A percentile compares a stretch with the other conserved stretches of the same genome.
Evolutionary conservation across 768 basidiomycete species (phyloP).

Genomic region (Podaxis pistillaris): DNA sequence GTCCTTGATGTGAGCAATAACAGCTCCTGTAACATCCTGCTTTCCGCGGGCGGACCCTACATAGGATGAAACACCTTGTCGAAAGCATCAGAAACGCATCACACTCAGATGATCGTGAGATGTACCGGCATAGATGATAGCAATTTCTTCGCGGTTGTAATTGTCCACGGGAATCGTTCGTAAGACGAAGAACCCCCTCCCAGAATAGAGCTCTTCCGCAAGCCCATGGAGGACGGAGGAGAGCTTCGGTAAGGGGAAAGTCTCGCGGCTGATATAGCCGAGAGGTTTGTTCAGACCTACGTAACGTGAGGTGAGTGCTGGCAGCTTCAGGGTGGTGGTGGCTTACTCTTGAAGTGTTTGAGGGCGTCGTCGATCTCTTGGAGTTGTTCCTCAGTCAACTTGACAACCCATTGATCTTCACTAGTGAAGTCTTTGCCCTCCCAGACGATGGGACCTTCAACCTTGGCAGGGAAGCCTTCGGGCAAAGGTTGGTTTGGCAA

Average conservation of each 20-base stretch:
- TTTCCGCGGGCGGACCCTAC: slow-evolving; percentile 15
- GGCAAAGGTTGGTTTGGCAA: slow-evolving; percentile 35
- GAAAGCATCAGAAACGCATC: neutral
- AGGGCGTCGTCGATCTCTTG: slow-evolving; percentile 39
- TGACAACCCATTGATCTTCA: slow-evolving; percentile 43
- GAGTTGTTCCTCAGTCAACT: slow-evolving; percentile 31
- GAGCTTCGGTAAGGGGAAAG: slow-evolving; percentile 45
- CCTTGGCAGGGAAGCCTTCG: slow-evolving; percentile 32
- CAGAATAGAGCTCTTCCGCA: slow-evolving; percentile 38
- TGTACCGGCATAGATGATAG: slow-evolving; percentile 41
- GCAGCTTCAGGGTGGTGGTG: neutral
- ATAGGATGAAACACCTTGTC: slow-evolving; percentile 21
- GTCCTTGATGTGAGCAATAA: slow-evolving; percentile 48
- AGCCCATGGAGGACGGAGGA: slow-evolving; percentile 33
- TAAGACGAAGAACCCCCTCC: slow-evolving; percentile 48
- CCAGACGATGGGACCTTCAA: slow-evolving; percentile 43
- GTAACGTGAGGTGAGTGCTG: neutral
- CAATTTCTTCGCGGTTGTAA: slow-evolving; percentile 37
- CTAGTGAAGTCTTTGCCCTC: slow-evolving; percentile 40
- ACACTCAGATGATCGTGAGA: neutral
- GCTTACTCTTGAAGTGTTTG: slow-evolving; percentile 37
- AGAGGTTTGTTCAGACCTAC: slow-evolving; percentile 21
- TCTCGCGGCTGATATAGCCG: slow-evolving; percentile 30
- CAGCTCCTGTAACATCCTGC: slow-evolving; percentile 27
- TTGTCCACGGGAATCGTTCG: slow-evolving; percentile 44